Base-by-base conservation (phyloP, 225 moss, liverwort and hornwort genomes). In the Marchantia polymorpha region DNA sequence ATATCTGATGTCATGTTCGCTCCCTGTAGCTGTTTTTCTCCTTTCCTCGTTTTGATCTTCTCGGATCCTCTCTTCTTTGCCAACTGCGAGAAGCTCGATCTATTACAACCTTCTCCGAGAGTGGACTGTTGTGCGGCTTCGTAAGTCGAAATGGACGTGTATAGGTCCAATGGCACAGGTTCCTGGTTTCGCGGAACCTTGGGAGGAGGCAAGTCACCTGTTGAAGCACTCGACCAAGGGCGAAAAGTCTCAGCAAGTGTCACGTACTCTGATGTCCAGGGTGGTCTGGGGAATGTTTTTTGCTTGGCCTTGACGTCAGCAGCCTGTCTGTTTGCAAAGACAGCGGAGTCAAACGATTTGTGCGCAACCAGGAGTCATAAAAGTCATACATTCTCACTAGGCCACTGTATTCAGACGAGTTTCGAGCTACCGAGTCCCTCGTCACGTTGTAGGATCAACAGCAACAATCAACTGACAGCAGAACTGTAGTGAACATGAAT, bases 161-260 rank as follows among this genome's bases (percentile, higher is more conserved):
- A 82, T 13, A 87, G 74, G 56, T 84, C 84, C 30, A 87, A 48
- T 59, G 80, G 84, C 59, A 78, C 79, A 14, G 68, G 53, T 31
- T 82, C 79, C 73, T 77, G 46, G 61, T 80, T 80, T 14, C 67
- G 82, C 67, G 87, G 84, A 51, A 82, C 82, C 39, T 80, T 73
- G 1, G 84, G 84, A n/a, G 84, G 84, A 68, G 87, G 84, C 23
- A 77, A 54, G 27, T 84, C 82, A 48, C 77, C 74, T 11, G 83
- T 83, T 7, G 84, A 84, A 52, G 84, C 79, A 77, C 77, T 77
- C 46, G 87, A 87, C 87, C 84, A 87, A 30, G 82, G 78, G 68
- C 77, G 82, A 55, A 82, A 76, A 73, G 73, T 68, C 51, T 84
- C 87, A 29, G 60, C 77, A 52, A 80, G 65, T 76, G 58, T 68